Base-by-base conservation (phyloP, 257 asterid genomes). In the Fraxinus quadrangulata region DNA sequence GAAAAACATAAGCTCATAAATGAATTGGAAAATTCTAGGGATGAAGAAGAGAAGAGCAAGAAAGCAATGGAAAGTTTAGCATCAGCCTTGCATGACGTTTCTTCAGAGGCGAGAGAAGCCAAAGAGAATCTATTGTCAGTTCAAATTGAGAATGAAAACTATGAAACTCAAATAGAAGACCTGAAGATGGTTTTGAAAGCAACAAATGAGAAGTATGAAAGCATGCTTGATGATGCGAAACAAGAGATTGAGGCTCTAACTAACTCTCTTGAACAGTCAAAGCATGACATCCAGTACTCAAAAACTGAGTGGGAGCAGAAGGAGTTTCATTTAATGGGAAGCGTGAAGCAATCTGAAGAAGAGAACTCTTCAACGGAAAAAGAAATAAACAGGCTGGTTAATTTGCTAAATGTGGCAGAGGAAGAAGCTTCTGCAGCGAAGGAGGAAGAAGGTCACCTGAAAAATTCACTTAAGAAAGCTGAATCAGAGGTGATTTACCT, bases 41-140 rank as follows among this genome's bases (percentile, higher is more conserved):
- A 88, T 10, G 99, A 93, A 83, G 99, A 93, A 78, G 97, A 96
- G 87, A 96, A 89, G 84, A 88, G 88, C 87, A 96, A 92, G 88
- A 96, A 92, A 83, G 99, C 99, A 37, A 85, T 93, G 80, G 99
- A 93, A 83, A 92, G 98, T 82, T 77, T 96, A 77, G 94, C 97
- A 63, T 89, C 99, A 6, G 98, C 98, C 33, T 83, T 93, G 45
- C 97, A 96, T 74, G 99, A 93, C 86, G 96, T 96, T 82, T 92
- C 97, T 56, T 75, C 92, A 4, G 99, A 96, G 85, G 94, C 97
- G 42, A 90, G 99, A 81, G 96, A 92, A 82, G 86, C 96, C 81
- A 96, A 89, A 83, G 97, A 96, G 77, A 86, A 90, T 84, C 82
- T 93, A n/a, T 80, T 93, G 82, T 88, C 91, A 37, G 24, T 75